Conservation (phyloP, 1,139 yeast species). For the Debaryomyces sp. region DNA sequence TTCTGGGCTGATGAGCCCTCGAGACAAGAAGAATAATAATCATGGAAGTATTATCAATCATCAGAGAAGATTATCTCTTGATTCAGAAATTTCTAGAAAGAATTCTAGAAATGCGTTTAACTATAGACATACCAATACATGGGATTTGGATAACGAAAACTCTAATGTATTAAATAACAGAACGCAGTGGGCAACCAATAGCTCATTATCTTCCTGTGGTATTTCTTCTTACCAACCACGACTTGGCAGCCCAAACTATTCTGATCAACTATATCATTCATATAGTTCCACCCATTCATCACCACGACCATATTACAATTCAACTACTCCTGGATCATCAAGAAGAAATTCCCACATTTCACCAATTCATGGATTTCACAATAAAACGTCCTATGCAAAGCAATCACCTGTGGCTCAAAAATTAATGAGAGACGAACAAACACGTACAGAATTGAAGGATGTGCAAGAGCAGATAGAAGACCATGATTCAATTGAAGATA, state of each 20-base stretch:
- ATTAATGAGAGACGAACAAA: background rate
- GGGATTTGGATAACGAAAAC: slow-evolving; percentile 43
- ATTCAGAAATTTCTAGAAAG: background rate
- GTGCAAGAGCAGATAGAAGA: slow-evolving; percentile 16
- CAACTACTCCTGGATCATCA: slow-evolving; percentile 22
- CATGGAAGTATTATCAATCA: background rate
- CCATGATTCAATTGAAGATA: slow-evolving; percentile 5
- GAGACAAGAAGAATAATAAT: background rate
- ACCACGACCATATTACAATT: slow-evolving; percentile 2
- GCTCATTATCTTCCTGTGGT: slow-evolving; percentile 18
- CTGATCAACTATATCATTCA: slow-evolving; percentile 14
- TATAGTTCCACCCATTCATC: slow-evolving; percentile 2
- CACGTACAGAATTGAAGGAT: slow-evolving; percentile 11
- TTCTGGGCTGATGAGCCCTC: background rate
- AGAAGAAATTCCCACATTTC: slow-evolving; percentile 25
- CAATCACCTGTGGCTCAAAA: slow-evolving; percentile 1
- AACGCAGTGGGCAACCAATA: slow-evolving; percentile 5
- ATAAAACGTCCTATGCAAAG: slow-evolving; percentile 9
- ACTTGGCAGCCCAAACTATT: slow-evolving; percentile 16
- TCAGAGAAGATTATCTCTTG: background rate
- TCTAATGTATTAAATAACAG: slow-evolving; percentile 39
- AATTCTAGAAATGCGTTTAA: background rate
- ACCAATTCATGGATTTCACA: slow-evolving; percentile 20
- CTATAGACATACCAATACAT: slow-evolving; percentile 13
- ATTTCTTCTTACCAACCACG: slow-evolving; percentile 10